phyloP scores from a whole-genome alignment of 1,284 basidiomycete genomes.

The Ustilago trichophora region DNA sequence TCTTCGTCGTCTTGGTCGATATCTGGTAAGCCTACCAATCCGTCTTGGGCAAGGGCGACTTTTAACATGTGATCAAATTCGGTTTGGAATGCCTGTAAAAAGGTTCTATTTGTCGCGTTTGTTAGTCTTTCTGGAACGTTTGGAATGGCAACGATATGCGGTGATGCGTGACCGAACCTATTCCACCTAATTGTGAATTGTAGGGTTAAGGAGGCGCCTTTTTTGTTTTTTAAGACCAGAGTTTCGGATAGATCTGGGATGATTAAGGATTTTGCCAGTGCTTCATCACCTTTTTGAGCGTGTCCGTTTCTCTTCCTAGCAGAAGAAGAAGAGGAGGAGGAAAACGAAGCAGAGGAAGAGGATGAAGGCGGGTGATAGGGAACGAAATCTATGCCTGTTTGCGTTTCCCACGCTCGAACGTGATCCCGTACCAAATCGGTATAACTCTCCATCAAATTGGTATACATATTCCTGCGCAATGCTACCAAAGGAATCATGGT shows the following conservation, averaged over 20 bases:
- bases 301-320: neutral
- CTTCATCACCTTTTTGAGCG: constrained; percentile 2
- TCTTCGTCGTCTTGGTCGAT: constrained; percentile 7
- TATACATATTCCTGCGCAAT: constrained; percentile 21
- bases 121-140: no score
- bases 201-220: constrained; percentile 4
- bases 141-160: no score
- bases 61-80: constrained; percentile 24
- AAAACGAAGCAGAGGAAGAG: neutral
- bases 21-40: constrained; percentile 13
- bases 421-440: constrained; percentile 20
- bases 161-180: constrained; percentile 19
- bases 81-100: constrained; percentile 4
- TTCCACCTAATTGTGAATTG: constrained; percentile 22
- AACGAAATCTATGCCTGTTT: constrained; percentile 3
- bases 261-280: constrained; percentile 10
- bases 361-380: constrained; percentile 13
- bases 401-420: constrained; percentile 10
- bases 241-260: neutral
- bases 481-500: constrained; percentile 26
- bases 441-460: constrained; percentile 19
- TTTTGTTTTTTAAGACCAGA: constrained; percentile 7
- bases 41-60: constrained; percentile 6
- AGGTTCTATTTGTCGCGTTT: neutral
- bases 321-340: no score